These are phyloP conservation scores for Diaporthe citrichinensis DNA, from an alignment of 2,329 filamentous ascomycete genomes.

Conservation along the genomic window DNA sequence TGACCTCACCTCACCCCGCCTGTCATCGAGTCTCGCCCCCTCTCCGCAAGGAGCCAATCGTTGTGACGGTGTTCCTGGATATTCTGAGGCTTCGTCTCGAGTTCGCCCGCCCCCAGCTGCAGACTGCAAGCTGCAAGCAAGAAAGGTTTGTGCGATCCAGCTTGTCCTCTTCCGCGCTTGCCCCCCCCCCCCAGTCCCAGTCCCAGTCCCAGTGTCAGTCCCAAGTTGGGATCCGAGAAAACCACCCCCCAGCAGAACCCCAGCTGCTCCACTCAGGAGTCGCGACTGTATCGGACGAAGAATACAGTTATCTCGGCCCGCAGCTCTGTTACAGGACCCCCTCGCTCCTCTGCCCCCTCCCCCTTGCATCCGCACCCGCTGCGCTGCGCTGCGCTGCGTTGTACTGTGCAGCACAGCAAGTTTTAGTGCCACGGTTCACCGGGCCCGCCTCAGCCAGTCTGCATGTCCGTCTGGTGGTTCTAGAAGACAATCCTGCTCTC, in stretches of 20 bases:
- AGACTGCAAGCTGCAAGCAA: neutral
- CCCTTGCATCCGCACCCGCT: conserved; percentile 22
- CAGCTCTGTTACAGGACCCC: conserved; percentile 36
- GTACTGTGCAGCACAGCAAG: conserved; percentile 10
- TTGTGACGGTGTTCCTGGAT: neutral
- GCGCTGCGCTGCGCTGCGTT: neutral
- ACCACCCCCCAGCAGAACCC: neutral
- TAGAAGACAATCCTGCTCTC: conserved; percentile 3
- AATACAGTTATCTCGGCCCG: conserved; percentile 35
- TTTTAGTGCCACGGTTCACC: neutral
- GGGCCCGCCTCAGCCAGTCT: neutral
- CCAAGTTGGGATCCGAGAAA: neutral
- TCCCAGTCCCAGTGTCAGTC: neutral
- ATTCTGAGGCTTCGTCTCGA: neutral
- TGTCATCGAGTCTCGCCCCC: neutral
- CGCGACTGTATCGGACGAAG: conserved; percentile 31
- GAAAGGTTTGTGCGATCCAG: conserved; percentile 10
- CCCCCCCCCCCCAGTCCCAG: neutral
- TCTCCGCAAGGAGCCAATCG: neutral
- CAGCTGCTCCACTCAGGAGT: conserved; percentile 33
- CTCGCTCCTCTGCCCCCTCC: conserved; percentile 10
- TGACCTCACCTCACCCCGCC: neutral
- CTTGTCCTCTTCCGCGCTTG: neutral
- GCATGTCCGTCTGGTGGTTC: conserved; percentile 3
- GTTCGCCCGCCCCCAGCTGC: neutral